These are phyloP conservation scores for Aspergillus sp. DNA, from an alignment of 2,329 filamentous ascomycete species.

Conservation along the genomic window DNA sequence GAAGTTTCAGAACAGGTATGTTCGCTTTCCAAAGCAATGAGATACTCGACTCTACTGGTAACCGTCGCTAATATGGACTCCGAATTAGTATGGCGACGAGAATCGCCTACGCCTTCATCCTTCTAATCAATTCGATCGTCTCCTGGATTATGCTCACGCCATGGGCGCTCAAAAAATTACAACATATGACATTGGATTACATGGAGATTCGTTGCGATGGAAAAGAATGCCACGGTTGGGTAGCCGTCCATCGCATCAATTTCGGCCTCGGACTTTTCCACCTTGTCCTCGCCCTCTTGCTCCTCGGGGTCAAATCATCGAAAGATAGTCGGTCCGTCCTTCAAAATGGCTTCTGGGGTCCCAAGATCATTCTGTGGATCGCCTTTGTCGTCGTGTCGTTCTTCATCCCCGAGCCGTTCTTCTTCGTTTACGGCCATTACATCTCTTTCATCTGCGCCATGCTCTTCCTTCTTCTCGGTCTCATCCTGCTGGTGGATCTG, in stretches of 20 bases:
- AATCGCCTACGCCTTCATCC: slow-evolving; percentile 91
- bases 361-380: slow-evolving; percentile 89
- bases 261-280: slow-evolving; percentile 96
- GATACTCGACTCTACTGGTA: neutral
- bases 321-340: slow-evolving; percentile 83
- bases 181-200: slow-evolving; percentile 89
- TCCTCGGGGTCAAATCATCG: slow-evolving; percentile 82
- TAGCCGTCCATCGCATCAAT: slow-evolving; percentile 96
- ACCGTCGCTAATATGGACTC: slow-evolving; percentile 20
- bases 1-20: slow-evolving; percentile 90
- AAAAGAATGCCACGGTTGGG: slow-evolving; percentile 89
- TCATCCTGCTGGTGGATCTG: slow-evolving; percentile 89
- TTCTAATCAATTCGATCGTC: slow-evolving; percentile 92
- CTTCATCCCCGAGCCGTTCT: slow-evolving; percentile 92
- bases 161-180: slow-evolving; percentile 94
- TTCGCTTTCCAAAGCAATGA: neutral
- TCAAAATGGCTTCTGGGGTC: slow-evolving; percentile 99
- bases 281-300: slow-evolving; percentile 75
- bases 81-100: slow-evolving; percentile 79
- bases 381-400: slow-evolving; percentile 86
- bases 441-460: slow-evolving; percentile 84
- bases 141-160: slow-evolving; percentile 99
- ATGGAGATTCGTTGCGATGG: slow-evolving; percentile 92
- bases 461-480: slow-evolving; percentile 86
- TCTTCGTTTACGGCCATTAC: slow-evolving; percentile 94